phyloP scores from a whole-genome alignment of 805 yeast species.

The Spathaspora girioi region DNA sequence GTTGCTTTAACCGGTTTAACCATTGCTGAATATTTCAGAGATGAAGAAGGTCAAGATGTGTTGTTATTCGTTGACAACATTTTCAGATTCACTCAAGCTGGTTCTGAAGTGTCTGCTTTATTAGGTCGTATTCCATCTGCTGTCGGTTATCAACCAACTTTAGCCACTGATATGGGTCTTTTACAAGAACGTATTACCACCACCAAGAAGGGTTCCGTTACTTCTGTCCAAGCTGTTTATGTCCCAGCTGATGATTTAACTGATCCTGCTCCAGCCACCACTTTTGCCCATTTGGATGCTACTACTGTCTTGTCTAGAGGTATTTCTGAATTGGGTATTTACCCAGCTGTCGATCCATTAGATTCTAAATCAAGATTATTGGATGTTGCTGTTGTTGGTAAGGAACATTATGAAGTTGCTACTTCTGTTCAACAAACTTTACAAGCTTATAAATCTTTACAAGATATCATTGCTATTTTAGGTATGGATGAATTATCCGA shows the following conservation, averaged over 20 bases:
- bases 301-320: conserved; percentile 99
- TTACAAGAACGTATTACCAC: conserved; percentile 99
- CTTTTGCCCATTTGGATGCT: conserved; percentile 99
- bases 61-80: conserved; percentile 98
- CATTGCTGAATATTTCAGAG: conserved; percentile 99
- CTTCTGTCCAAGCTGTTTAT: conserved; percentile 99
- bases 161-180: conserved; percentile 99
- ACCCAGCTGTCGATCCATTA: conserved; percentile 99
- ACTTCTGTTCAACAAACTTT: conserved; percentile 94
- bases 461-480: conserved; percentile 99
- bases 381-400: conserved; percentile 96
- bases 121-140: conserved; percentile 99
- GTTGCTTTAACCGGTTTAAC: conserved; percentile 99
- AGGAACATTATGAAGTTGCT: conserved; percentile 97
- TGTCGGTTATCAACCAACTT: conserved; percentile 99
- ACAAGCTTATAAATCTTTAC: conserved; percentile 99
- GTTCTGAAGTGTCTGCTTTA: conserved; percentile 99
- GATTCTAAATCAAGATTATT: conserved; percentile 98
- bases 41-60: conserved; percentile 99
- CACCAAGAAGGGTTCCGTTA: conserved; percentile 99
- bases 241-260: conserved; percentile 99
- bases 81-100: conserved; percentile 99
- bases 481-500: conserved; percentile 99
- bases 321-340: conserved; percentile 99
- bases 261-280: conserved; percentile 99